Evolutionary conservation across 2,329 filamentous ascomycete genomes (phyloP), one percentile per base, ranked within the genome.

Genomic region (Aspergillus jensenii): DNA sequence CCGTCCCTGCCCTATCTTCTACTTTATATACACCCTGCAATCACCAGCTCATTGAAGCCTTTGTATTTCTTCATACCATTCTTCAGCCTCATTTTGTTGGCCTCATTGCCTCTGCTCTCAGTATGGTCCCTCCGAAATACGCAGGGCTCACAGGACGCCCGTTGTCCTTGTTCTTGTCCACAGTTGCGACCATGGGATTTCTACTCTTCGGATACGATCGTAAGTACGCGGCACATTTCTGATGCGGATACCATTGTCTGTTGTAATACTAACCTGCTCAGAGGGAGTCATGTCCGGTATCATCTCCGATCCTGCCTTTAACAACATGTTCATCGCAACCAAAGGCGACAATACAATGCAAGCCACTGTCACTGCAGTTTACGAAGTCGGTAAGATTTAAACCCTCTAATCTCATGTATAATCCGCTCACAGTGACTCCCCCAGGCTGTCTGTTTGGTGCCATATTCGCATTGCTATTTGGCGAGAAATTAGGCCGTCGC

Each of bases 181-280:
- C 81, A 14, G 80, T 88, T 25, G 84, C 86, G 3, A 88, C 86
- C 0, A 86, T 84, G 50, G 85, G 84, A 19, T 87, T 87, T 74
- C 69, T 86, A 25, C 78, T 84, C n/a, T 85, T 84, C 60, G 82
- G 82, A 55, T 85, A 84, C 66, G 82, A 85, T 58, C 83, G 76
- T 79, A 65, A 62, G 74, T 6, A 25, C 23, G 69, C 23, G 23
- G 0, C 12, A 19, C 35, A 35, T 2, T 14, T 3, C 11, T 19
- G 5, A 21, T 5, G 3, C 1, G 17, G 25, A 31, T 6, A 12
- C 12, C 8, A 41, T 4, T 21, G 3, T 21, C 21, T 21, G 21
- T 1, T 21, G 3, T 40, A 53, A 54, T 23, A 7, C 8, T 31
- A 4, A 7, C 17, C 7, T 25, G 3, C 9, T 3, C 27, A 71